These are phyloP conservation scores for Mucor saturninus DNA, from an alignment of 371 early-diverging fungal species.

Conservation along the genomic window DNA sequence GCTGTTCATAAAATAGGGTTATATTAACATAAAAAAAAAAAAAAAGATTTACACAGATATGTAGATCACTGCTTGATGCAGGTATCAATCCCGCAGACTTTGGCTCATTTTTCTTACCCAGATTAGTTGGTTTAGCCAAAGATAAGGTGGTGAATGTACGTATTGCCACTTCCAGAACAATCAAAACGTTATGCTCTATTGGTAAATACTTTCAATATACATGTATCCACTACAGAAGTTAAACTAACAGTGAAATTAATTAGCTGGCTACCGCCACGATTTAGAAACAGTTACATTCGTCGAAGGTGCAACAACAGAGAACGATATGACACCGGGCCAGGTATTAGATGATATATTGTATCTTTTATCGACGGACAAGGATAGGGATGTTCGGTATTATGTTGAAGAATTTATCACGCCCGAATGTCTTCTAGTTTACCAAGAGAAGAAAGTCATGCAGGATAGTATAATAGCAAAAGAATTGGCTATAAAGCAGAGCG, in stretches of 20 bases:
- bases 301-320: constrained; percentile 14
- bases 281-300: neutral
- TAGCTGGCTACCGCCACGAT: constrained; percentile 19
- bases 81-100: constrained; percentile 47
- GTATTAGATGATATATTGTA: constrained; percentile 38
- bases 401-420: constrained; percentile 32
- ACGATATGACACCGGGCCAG: constrained; percentile 27
- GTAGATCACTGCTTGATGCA: constrained; percentile 41
- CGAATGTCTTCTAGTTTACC: constrained; percentile 1
- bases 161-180: constrained; percentile 40
- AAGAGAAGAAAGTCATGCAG: neutral
- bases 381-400: constrained; percentile 41
- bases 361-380: constrained; percentile 37
- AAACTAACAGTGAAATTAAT: neutral
- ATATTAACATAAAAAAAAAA: too few relatives aligned
- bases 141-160: constrained; percentile 52
- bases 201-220: neutral
- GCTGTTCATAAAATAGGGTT: neutral
- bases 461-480: neutral
- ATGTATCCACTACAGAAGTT: too few relatives aligned
- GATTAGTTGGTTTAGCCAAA: constrained; percentile 33
- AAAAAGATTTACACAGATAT: constrained; percentile 47
- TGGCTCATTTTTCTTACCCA: constrained; percentile 48
- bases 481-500: neutral
- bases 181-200: constrained; percentile 33